Conservation (phyloP, 1,284 basidiomycete genomes). For the Ceratobasidium sp. region DNA sequence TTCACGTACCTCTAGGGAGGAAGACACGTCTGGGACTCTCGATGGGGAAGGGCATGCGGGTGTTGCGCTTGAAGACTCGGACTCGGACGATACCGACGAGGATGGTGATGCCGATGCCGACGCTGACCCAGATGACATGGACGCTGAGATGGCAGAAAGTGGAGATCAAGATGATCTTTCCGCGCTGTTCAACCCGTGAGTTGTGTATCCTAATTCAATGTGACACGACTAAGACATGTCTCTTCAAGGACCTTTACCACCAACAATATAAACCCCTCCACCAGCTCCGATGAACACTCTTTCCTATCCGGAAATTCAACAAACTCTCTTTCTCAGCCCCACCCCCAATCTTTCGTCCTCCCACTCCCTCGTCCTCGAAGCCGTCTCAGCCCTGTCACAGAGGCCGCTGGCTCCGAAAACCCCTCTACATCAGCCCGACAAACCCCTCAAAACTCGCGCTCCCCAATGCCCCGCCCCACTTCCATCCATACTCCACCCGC, state of each 20-base stretch:
- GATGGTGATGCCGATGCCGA: constrained; percentile 68
- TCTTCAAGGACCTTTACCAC: constrained; percentile 58
- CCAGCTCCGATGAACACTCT: constrained; percentile 46
- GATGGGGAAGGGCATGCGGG: constrained; percentile 52
- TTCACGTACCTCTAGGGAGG: constrained; percentile 37
- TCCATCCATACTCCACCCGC: constrained; percentile 45
- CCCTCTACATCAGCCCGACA: constrained; percentile 25
- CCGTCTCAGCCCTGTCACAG: constrained; percentile 75
- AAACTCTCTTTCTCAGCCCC: constrained; percentile 63
- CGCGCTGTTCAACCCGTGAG: constrained; percentile 73
- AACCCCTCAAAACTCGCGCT: constrained; percentile 28
- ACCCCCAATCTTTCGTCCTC: constrained; percentile 61
- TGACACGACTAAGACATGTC: background rate
- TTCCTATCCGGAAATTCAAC: constrained; percentile 46
- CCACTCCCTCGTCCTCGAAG: constrained; percentile 61
- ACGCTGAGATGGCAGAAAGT: constrained; percentile 42
- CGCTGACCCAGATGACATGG: constrained; percentile 51
- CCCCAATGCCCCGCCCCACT: constrained; percentile 36
- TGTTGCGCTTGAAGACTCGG: constrained; percentile 45
- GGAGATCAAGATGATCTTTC: constrained; percentile 38
- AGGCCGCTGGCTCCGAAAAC: constrained; percentile 53
- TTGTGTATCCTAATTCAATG: constrained; percentile 44
- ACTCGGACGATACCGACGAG: constrained; percentile 63
- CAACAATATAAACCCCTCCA: constrained; percentile 54
- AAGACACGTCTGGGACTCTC: constrained; percentile 39